These are phyloP conservation scores for Citrus cavaleriei DNA, from an alignment of 345 rosid genomes.

Conservation along the genomic window DNA sequence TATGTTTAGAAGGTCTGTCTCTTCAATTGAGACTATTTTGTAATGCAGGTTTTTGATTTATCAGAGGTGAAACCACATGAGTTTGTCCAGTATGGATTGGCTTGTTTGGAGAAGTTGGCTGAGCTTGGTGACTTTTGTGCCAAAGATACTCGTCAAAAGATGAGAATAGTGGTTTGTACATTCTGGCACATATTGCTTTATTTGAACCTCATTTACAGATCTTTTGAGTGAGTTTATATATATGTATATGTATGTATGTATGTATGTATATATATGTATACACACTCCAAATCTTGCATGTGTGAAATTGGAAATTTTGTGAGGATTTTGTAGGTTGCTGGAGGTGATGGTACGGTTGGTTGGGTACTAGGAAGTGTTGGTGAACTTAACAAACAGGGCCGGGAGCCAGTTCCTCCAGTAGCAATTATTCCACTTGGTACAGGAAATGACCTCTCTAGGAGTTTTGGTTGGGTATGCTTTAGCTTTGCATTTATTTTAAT, in stretches of 20 bases:
- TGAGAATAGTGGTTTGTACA: constrained; percentile 77
- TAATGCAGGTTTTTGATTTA: constrained; percentile 74
- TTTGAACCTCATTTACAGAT: background rate
- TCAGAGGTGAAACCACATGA: constrained; percentile 76
- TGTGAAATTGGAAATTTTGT: constrained; percentile 6
- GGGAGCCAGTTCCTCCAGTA: constrained; percentile 80
- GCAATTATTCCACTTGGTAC: constrained; percentile 94
- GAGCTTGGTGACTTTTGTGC: constrained; percentile 70
- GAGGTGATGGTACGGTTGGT: constrained; percentile 99
- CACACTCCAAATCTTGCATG: background rate
- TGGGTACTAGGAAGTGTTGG: constrained; percentile 91
- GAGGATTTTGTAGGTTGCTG: constrained; percentile 73
- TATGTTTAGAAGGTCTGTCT: background rate
- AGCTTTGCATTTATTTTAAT: constrained; percentile 6
- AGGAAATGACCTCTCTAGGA: constrained; percentile 89
- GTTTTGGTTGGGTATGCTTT: constrained; percentile 90
- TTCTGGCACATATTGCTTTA: background rate
- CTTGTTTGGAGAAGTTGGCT: constrained; percentile 74
- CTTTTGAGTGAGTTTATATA: background rate
- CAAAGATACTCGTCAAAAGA: constrained; percentile 65
- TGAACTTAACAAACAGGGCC: constrained; percentile 48
- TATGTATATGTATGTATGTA: too few relatives aligned
- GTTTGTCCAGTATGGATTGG: constrained; percentile 77
- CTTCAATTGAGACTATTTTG: constrained; percentile 4
- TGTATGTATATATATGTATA: background rate